Conservation (phyloP, 805 yeast genomes). For the Hanseniaspora meyeri region DNA sequence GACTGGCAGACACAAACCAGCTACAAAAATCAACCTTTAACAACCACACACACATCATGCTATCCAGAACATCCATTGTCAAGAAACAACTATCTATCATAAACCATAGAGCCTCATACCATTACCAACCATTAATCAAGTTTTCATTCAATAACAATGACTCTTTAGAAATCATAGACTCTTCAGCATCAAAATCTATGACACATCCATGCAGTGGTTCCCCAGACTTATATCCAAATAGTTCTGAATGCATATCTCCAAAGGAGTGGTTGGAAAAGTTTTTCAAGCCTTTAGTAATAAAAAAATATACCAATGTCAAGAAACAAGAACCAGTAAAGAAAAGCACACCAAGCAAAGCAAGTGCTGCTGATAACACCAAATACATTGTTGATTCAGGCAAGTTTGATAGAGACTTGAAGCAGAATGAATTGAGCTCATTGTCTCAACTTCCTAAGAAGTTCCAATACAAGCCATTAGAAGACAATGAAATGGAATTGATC, state of each 20-base stretch:
- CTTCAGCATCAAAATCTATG: slow-evolving; percentile 17
- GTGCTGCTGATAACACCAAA: not conserved
- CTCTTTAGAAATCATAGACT: slow-evolving; percentile 33
- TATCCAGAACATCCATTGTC: not conserved
- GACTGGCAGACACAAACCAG: no score
- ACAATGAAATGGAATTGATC: slow-evolving; percentile 61
- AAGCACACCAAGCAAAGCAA: slow-evolving; percentile 25
- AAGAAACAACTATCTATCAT: not conserved
- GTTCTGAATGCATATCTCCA: slow-evolving; percentile 21
- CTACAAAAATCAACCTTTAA: not conserved
- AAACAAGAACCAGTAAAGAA: slow-evolving; percentile 24
- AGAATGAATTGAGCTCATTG: slow-evolving; percentile 38
- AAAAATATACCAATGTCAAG: slow-evolving; percentile 33
- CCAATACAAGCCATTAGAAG: slow-evolving; percentile 52
- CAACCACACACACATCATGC: not conserved
- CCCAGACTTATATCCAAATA: slow-evolving; percentile 21
- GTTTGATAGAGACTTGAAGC: slow-evolving; percentile 30
- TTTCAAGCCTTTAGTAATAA: slow-evolving; percentile 32
- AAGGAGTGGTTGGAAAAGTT: slow-evolving; percentile 19
- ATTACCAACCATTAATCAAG: slow-evolving; percentile 60
- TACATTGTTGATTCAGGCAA: slow-evolving; percentile 15
- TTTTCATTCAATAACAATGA: slow-evolving; percentile 50
- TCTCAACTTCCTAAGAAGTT: slow-evolving; percentile 61
- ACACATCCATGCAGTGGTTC: slow-evolving; percentile 23
- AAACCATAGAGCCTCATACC: not conserved